Conservation (phyloP, 805 yeast genomes). For the Ogataea allantospora region DNA sequence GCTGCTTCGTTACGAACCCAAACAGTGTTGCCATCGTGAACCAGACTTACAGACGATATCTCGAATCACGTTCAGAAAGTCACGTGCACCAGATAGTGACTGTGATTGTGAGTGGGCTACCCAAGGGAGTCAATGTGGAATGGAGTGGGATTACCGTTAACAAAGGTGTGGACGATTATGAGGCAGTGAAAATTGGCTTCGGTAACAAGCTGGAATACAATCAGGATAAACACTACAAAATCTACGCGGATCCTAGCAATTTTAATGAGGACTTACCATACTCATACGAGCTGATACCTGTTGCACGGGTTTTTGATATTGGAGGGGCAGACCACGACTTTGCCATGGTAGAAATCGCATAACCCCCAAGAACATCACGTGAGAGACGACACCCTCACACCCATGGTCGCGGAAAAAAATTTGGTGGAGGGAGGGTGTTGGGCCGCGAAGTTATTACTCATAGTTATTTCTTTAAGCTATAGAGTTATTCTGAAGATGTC, state of each 20-base stretch:
- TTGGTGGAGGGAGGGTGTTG: conserved; percentile 14
- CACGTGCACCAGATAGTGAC: conserved; percentile 39
- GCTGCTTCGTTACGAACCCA: conserved; percentile 52
- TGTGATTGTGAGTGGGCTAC: conserved; percentile 56
- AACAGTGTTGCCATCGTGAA: conserved; percentile 32
- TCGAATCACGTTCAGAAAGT: conserved; percentile 4
- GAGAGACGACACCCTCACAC: conserved; percentile 12
- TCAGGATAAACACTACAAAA: conserved; percentile 19
- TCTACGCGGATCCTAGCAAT: conserved; percentile 19
- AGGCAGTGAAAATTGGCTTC: conserved; percentile 11
- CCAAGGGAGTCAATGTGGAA: conserved; percentile 64
- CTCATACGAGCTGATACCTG: conserved; percentile 28
- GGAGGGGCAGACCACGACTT: conserved; percentile 4
- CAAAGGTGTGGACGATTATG: conserved; percentile 36
- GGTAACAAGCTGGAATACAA: conserved; percentile 23
- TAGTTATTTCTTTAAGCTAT: conserved; percentile 10
- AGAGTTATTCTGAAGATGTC: conserved; percentile 28
- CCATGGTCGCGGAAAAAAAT: conserved; percentile 14
- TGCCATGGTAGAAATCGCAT: conserved; percentile 13
- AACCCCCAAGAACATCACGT: conserved; percentile 11
- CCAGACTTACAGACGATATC: conserved; percentile 47
- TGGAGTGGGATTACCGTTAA: conserved; percentile 68
- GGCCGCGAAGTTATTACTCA: conserved; percentile 12
- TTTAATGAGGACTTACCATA: conserved; percentile 5
- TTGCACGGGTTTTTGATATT: conserved; percentile 15